Base-by-base conservation (phyloP, 1,284 basidiomycete species). In the Tilletia walkeri region DNA sequence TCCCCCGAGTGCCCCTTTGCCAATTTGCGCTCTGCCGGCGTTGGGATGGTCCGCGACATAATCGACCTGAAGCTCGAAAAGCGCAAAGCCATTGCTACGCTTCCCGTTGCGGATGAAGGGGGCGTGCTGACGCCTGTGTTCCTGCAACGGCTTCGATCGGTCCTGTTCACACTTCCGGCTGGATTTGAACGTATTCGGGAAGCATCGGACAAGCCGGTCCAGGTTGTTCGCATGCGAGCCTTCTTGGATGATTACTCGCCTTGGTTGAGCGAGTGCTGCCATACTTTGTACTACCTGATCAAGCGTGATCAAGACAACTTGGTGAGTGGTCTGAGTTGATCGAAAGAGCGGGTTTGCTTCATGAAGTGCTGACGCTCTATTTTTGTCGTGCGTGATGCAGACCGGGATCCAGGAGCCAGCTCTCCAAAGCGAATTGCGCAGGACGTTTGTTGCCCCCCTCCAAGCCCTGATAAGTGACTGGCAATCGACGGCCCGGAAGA, bases 1-100 rank as follows among this genome's bases (percentile, higher is more conserved):
- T 10, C 30, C 36, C 59, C 59, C 34, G 59, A 63, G 16, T 63
- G 59, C n/a, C 59, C 59, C 36, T 63, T 63, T 41, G 36, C 59
- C 12, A 63, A 63, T 16, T 34, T 63, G 30, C 59, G 59, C 30
- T 39, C 14, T 14, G 59, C 59, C 34, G 36, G 59, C 59, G 59
- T 63, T 4, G 59, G 59, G 36, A 63, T 63, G 59, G 20, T 63
- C 3, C 59, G 59, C 59, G 59, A 63, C 36, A 63, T 63, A 18
- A 63, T 63, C 59, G 59, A 63, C n/a, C 59, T 63, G 4, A 63
- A 39, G 34, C 59, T 63, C 18, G 34, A 63, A 20, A 63, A 63
- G 59, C 34, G 36, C 14, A 53, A 12, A 7, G 50, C 18, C 50
- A 7, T 53, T 18, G 50, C 50, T 2, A 18, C 50, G 50, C 18